phyloP scores from a whole-genome alignment of 352 stramenopile species.

The Detonula confervacea region DNA sequence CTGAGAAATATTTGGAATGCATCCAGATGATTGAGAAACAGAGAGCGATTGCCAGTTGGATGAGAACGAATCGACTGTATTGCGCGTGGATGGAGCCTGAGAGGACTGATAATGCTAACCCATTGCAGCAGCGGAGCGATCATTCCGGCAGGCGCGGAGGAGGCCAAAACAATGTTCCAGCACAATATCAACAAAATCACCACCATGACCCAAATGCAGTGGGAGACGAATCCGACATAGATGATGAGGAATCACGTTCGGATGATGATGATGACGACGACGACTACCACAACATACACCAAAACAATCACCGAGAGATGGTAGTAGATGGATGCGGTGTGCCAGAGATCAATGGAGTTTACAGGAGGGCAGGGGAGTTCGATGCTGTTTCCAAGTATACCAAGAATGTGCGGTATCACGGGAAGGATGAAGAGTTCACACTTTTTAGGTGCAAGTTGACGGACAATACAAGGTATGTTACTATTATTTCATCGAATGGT shows the following conservation, averaged over 20 bases:
- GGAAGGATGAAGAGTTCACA: conserved; percentile 62
- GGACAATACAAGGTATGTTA: conserved; percentile 70
- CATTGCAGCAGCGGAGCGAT: conserved; percentile 58
- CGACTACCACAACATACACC: too few species aligned
- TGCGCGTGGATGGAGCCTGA: conserved; percentile 80
- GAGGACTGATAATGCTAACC: conserved; percentile 33
- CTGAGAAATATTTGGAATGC: conserved; percentile 71
- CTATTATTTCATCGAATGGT: neutral
- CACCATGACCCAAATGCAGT: conserved; percentile 70
- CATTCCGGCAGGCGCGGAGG: conserved; percentile 58
- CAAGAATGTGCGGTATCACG: conserved; percentile 52
- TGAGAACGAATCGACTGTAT: conserved; percentile 63
- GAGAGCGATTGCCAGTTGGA: conserved; percentile 69
- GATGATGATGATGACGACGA: conserved; percentile 44
- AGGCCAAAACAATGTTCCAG: conserved; percentile 43
- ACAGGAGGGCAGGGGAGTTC: conserved; percentile 56
- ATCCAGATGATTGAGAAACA: conserved; percentile 69
- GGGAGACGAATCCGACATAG: conserved; percentile 68
- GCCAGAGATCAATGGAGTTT: conserved; percentile 79
- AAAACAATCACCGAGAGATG: too few species aligned
- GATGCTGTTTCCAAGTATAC: conserved; percentile 75
- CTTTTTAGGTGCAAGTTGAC: conserved; percentile 85
- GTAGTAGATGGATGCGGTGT: conserved; percentile 74
- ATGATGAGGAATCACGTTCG: conserved; percentile 75
- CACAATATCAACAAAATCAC: conserved; percentile 54